These are phyloP conservation scores for Pilatotrama ljubarskyi DNA, from an alignment of 768 basidiomycete species.

Conservation along the genomic window DNA sequence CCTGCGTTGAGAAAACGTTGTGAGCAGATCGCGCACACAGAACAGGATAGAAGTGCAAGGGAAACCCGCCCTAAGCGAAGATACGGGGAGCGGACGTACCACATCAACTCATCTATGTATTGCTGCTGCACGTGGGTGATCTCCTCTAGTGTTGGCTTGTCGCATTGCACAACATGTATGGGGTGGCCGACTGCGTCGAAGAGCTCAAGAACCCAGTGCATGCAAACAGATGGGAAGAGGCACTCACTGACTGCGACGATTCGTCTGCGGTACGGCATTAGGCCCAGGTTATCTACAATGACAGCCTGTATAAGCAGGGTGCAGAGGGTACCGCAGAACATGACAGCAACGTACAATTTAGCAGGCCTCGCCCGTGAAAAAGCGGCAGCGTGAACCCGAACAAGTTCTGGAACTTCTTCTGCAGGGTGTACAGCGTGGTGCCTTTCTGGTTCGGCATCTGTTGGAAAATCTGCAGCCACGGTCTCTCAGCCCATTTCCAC, in stretches of 20 bases:
- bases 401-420: conserved; percentile 86
- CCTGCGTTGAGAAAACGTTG: conserved; percentile 39
- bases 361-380: conserved; percentile 94
- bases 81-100: conserved; percentile 53
- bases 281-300: conserved; percentile 79
- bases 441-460: conserved; percentile 97
- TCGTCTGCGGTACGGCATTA: conserved; percentile 93
- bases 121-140: conserved; percentile 73
- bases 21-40: neutral
- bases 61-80: neutral
- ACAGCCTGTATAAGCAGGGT: too few relatives aligned
- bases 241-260: conserved; percentile 96
- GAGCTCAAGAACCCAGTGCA: neutral
- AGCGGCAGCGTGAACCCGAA: conserved; percentile 97
- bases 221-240: neutral
- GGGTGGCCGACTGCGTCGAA: conserved; percentile 75
- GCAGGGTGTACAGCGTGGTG: conserved; percentile 80
- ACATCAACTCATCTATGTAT: conserved; percentile 91
- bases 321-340: neutral
- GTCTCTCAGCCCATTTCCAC: neutral
- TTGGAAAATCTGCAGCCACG: conserved; percentile 76
- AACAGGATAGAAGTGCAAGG: neutral
- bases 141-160: conserved; percentile 82
- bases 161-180: conserved; percentile 72
- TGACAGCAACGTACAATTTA: conserved; percentile 73